Evolutionary conservation across 2,329 filamentous ascomycete species (phyloP).

Genomic region (Simplicillium aogashimaense): DNA sequence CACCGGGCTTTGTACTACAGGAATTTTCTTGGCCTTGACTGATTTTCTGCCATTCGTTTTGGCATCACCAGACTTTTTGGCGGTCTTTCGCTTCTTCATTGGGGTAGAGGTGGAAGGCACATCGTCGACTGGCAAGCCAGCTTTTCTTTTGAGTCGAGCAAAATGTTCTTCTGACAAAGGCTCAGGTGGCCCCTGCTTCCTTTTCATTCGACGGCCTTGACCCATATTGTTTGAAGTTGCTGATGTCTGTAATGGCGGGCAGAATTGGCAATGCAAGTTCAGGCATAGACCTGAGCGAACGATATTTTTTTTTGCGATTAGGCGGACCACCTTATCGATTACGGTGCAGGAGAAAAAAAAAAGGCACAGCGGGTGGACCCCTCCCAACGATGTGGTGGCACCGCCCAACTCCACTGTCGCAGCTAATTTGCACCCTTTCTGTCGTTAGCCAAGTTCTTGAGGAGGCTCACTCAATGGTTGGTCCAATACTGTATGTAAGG

Average conservation of each 20-base stretch:
- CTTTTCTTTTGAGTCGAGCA: conserved; percentile 78
- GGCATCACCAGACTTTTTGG: conserved; percentile 21
- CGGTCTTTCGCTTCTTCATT: conserved; percentile 44
- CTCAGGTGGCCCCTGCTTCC: conserved; percentile 84
- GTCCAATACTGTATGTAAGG: too few species aligned
- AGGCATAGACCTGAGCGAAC: neutral
- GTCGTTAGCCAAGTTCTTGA: too few species aligned
- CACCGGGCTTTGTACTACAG: conserved; percentile 29
- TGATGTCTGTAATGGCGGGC: too few species aligned
- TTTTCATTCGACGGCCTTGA: conserved; percentile 84
- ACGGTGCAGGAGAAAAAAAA: too few species aligned
- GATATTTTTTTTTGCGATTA: neutral
- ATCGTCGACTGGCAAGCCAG: conserved; percentile 52
- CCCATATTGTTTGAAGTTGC: conserved; percentile 49
- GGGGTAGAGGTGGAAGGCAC: conserved; percentile 44
- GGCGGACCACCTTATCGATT: neutral
- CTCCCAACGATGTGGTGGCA: too few species aligned
- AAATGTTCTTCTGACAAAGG: conserved; percentile 72
- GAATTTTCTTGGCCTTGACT: conserved; percentile 9
- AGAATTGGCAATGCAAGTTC: too few species aligned
- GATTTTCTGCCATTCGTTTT: conserved; percentile 9
- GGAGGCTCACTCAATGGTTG: too few species aligned
- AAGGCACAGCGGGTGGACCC: too few species aligned
- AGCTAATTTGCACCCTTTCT: too few species aligned
- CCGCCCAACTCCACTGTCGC: too few species aligned